Conservation (phyloP, 2,329 filamentous ascomycete genomes). For the Botrytis tulipae region DNA sequence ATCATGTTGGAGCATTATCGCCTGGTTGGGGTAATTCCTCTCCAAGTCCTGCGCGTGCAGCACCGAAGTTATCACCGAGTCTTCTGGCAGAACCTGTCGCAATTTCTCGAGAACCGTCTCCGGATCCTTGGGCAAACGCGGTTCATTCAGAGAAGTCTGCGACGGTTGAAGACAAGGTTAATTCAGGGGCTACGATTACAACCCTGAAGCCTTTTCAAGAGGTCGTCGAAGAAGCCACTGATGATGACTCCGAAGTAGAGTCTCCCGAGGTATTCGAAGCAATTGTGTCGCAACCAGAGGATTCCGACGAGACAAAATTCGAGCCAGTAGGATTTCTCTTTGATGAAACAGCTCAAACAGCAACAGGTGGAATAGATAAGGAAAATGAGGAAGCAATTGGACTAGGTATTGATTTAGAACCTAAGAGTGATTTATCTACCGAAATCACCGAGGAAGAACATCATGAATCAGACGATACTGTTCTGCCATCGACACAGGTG, state of each 20-base stretch:
- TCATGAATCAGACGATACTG: conserved; percentile 16
- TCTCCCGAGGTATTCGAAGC: background rate
- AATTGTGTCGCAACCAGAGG: background rate
- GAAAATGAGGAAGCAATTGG: background rate
- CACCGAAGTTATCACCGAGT: conserved; percentile 24
- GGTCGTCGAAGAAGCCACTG: background rate
- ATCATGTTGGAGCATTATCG: conserved; percentile 20
- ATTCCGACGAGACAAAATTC: background rate
- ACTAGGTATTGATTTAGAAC: background rate
- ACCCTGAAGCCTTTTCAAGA: background rate
- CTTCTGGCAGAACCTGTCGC: conserved; percentile 22
- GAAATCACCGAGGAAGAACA: background rate
- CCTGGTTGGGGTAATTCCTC: conserved; percentile 23
- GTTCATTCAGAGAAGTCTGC: background rate
- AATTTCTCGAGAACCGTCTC: conserved; percentile 30
- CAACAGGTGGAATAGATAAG: background rate
- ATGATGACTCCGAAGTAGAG: background rate
- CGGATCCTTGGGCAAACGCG: conserved; percentile 35
- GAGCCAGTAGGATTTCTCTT: background rate
- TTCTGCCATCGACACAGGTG: conserved; percentile 20
- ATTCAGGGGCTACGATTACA: background rate
- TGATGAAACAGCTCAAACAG: background rate
- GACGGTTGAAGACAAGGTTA: background rate
- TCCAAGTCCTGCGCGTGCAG: conserved; percentile 4
- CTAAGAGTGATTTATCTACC: background rate